Evolutionary conservation across 345 rosid species (phyloP).

Genomic region (Mallotus nudiflorus): DNA sequence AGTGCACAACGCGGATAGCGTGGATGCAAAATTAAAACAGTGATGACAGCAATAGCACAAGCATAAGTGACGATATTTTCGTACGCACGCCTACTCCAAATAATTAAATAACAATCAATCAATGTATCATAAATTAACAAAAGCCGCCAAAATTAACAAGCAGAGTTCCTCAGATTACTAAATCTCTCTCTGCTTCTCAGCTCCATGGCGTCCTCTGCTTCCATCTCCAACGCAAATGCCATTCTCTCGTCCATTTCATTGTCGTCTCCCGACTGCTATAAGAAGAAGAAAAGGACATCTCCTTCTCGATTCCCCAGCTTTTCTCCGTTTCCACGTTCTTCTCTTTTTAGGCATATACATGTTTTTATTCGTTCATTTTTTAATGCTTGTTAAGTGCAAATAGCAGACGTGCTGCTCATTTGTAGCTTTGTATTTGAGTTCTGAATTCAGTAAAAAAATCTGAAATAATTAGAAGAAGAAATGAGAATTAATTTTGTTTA

Average conservation of each 20-base stretch:
- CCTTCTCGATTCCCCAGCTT: constrained; percentile 20
- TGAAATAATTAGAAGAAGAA: not conserved
- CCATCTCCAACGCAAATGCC: constrained; percentile 25
- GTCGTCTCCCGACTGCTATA: constrained; percentile 3
- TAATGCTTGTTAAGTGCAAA: too few relatives aligned
- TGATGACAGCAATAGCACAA: too few relatives aligned
- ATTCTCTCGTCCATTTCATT: constrained; percentile 18
- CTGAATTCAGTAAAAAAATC: too few relatives aligned
- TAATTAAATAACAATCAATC: too few relatives aligned
- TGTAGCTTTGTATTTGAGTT: not conserved
- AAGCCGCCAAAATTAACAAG: not conserved
- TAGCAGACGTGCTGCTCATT: not conserved
- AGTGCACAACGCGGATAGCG: too few relatives aligned
- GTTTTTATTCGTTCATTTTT: too few relatives aligned
- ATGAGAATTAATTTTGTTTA: too few relatives aligned
- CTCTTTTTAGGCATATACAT: constrained; percentile 25
- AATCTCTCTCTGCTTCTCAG: not conserved
- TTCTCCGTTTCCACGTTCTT: constrained; percentile 17
- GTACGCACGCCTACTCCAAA: too few relatives aligned
- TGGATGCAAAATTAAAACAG: too few relatives aligned
- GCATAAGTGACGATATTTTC: too few relatives aligned
- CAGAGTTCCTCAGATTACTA: not conserved
- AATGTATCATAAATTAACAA: too few relatives aligned
- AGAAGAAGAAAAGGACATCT: constrained; percentile 17
- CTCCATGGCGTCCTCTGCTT: constrained; percentile 34